phyloP scores from a whole-genome alignment of 306 rosid species.

The Prunus mume region DNA sequence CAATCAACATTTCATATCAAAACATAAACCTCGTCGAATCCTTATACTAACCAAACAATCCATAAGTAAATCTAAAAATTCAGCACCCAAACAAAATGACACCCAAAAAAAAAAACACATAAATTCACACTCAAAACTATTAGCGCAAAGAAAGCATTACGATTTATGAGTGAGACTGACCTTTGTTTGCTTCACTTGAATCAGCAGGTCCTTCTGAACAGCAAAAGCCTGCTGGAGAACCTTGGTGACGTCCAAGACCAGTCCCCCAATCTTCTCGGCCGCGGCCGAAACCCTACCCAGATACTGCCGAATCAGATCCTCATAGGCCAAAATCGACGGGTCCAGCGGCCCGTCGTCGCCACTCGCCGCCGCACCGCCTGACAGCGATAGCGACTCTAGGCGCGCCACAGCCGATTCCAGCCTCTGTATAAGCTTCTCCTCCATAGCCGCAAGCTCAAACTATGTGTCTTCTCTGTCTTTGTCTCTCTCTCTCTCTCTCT shows the following conservation, averaged over 20 bases:
- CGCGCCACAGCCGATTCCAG: conserved; percentile 86
- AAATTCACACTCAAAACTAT: not conserved
- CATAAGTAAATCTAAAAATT: not conserved
- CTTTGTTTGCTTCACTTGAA: conserved; percentile 66
- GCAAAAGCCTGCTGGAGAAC: conserved; percentile 60
- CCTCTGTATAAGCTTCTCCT: conserved; percentile 66
- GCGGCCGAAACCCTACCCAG: conserved; percentile 50
- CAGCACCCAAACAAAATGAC: not conserved
- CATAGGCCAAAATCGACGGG: conserved; percentile 68
- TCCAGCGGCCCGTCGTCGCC: conserved; percentile 38
- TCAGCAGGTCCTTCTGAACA: conserved; percentile 67
- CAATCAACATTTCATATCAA: not conserved
- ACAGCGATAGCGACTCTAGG: conserved; percentile 57
- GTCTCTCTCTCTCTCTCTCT: not conserved
- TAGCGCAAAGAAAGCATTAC: not conserved
- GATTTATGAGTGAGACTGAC: conserved; percentile 27
- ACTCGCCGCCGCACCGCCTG: conserved; percentile 19
- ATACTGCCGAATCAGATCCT: conserved; percentile 51
- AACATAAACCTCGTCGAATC: not conserved
- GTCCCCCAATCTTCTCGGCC: conserved; percentile 85
- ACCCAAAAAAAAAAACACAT: not conserved
- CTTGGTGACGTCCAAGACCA: conserved; percentile 54
- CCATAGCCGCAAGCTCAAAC: conserved; percentile 40
- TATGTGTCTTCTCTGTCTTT: not conserved
- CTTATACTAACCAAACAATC: not conserved